These are phyloP conservation scores for Inonotus obliquus DNA, from an alignment of 1,284 basidiomycete genomes.

Conservation along the genomic window DNA sequence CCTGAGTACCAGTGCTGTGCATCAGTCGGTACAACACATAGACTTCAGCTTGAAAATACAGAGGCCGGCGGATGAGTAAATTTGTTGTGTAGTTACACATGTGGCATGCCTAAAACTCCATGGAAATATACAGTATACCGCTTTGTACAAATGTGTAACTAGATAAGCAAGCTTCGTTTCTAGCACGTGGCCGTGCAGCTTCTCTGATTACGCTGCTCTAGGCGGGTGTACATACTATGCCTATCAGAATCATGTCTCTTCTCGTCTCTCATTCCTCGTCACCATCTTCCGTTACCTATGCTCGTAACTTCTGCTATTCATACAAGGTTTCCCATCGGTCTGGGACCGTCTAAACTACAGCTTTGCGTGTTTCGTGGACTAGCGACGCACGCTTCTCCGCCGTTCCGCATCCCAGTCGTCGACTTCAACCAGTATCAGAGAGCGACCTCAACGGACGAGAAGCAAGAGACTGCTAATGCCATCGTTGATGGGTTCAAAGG, in stretches of 20 bases:
- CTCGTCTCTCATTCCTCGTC: not conserved
- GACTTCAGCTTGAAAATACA: conserved; percentile 95
- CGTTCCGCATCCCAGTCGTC: conserved; percentile 60
- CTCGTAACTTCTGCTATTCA: not conserved
- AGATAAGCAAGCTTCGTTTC: not conserved
- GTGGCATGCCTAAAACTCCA: not conserved
- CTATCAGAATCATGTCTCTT: not conserved
- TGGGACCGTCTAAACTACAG: not conserved
- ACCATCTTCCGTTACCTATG: not conserved
- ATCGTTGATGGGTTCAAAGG: conserved; percentile 76
- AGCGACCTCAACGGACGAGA: conserved; percentile 48
- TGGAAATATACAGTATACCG: not conserved
- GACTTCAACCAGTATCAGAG: conserved; percentile 67
- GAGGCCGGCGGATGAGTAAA: conserved; percentile 35
- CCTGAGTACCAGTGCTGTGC: conserved; percentile 87
- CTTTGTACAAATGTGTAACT: not conserved
- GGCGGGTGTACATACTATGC: not conserved
- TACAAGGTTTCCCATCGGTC: not conserved
- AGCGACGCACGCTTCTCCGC: conserved; percentile 5
- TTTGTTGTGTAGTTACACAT: not conserved
- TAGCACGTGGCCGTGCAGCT: not conserved
- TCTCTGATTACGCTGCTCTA: not conserved
- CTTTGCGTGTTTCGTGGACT: conserved; percentile 4
- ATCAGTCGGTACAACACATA: conserved; percentile 88
- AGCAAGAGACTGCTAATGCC: conserved; percentile 57